These are phyloP conservation scores for Podila clonocystis DNA, from an alignment of 192 early-diverging fungal species.

Conservation along the genomic window DNA sequence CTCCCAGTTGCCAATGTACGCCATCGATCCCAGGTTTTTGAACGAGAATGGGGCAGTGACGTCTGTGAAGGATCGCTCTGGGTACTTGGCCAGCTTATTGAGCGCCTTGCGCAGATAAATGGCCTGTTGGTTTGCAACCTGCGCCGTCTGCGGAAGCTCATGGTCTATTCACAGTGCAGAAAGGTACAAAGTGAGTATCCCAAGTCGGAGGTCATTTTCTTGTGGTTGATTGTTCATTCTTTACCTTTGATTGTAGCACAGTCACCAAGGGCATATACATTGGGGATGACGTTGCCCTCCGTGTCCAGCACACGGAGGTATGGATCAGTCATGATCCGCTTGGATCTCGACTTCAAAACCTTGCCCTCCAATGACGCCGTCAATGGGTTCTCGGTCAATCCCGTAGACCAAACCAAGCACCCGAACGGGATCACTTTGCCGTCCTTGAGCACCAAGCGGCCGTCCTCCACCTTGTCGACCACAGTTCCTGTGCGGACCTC, in stretches of 20 bases:
- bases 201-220: neutral
- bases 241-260: conserved; percentile 82
- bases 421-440: conserved; percentile 52
- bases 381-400: conserved; percentile 70
- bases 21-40: conserved; percentile 72
- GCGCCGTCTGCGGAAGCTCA: conserved; percentile 84
- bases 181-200: neutral
- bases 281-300: conserved; percentile 47
- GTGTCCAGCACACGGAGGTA: conserved; percentile 78
- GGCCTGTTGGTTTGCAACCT: conserved; percentile 84
- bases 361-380: conserved; percentile 46
- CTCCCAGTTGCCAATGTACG: conserved; percentile 70
- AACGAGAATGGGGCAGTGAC: conserved; percentile 62
- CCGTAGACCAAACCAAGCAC: conserved; percentile 70
- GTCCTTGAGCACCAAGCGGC: conserved; percentile 60
- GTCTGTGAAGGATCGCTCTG: conserved; percentile 33
- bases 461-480: conserved; percentile 68
- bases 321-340: conserved; percentile 78
- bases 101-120: conserved; percentile 67
- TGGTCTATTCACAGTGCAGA: conserved; percentile 47
- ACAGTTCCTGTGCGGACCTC: conserved; percentile 72
- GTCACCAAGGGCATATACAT: conserved; percentile 86
- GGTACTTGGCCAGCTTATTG: conserved; percentile 49
- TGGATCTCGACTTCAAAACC: conserved; percentile 26
- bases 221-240: too few relatives aligned